phyloP scores from a whole-genome alignment of 1,284 basidiomycete genomes.

The Puccinia brachypodii region DNA sequence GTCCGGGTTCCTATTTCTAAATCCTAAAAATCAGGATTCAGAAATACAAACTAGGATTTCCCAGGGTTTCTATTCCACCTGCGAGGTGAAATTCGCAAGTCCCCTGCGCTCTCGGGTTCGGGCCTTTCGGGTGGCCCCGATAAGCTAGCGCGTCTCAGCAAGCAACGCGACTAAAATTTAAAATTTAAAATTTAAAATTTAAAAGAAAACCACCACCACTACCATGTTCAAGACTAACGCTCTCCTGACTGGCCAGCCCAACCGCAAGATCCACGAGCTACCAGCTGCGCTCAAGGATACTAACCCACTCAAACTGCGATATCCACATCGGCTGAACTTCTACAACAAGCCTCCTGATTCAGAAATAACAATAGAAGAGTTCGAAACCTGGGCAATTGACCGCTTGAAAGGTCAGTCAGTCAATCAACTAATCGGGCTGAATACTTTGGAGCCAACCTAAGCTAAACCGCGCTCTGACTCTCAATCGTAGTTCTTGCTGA shows the following conservation, averaged over 20 bases:
- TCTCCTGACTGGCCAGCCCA: not conserved
- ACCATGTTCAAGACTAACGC: not conserved
- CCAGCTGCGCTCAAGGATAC: not conserved
- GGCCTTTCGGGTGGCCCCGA: no score
- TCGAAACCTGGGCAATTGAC: conserved; percentile 87
- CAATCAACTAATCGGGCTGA: not conserved
- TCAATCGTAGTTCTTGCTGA: conserved; percentile 82
- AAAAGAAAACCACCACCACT: no score
- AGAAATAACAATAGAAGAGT: conserved; percentile 93
- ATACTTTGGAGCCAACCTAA: not conserved
- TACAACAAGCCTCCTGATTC: conserved; percentile 82
- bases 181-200: no score
- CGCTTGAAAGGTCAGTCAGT: conserved; percentile 69
- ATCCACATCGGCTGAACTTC: conserved; percentile 76
- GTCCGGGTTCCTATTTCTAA: no score
- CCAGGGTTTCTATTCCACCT: no score
- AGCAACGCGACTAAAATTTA: no score
- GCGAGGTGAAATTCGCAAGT: no score
- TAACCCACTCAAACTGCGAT: conserved; percentile 55
- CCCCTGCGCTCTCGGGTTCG: no score
- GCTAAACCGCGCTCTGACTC: no score
- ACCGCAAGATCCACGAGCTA: not conserved
- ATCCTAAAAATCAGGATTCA: no score
- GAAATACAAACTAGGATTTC: no score
- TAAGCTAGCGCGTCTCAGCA: no score